These are phyloP conservation scores for Penicillium salamii DNA, from an alignment of 495 filamentous ascomycete genomes.

Conservation along the genomic window DNA sequence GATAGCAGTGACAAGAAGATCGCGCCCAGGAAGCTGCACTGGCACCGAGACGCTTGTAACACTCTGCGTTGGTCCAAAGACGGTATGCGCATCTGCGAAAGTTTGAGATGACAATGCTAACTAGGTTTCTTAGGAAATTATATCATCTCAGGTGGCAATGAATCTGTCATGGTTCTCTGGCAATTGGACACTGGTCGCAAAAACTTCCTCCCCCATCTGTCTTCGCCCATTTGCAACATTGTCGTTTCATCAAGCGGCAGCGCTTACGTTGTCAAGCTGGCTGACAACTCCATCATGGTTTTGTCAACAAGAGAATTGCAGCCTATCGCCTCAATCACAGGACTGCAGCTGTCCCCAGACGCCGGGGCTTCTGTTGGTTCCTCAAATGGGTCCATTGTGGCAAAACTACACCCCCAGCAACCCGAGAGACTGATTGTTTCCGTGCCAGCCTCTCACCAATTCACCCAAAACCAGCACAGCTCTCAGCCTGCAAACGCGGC, in stretches of 20 bases:
- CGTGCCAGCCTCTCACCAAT: conserved; percentile 49
- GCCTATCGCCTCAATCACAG: conserved; percentile 75
- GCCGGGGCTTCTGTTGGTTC: conserved; percentile 9
- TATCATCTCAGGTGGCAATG: conserved; percentile 84
- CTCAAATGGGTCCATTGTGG: conserved; percentile 19
- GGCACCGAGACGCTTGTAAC: conserved; percentile 82
- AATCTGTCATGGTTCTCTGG: conserved; percentile 92
- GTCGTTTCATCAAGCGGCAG: conserved; percentile 75
- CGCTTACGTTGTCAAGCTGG: conserved; percentile 77
- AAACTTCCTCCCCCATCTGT: conserved; percentile 83
- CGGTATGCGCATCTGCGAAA: conserved; percentile 53
- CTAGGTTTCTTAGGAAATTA: conserved; percentile 72
- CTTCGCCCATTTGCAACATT: conserved; percentile 76
- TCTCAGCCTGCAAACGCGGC: conserved; percentile 38
- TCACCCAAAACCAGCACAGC: conserved; percentile 33
- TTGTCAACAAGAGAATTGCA: conserved; percentile 83
- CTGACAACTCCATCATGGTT: conserved; percentile 86
- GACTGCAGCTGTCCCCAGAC: conserved; percentile 61
- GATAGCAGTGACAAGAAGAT: conserved; percentile 42
- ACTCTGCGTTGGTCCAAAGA: conserved; percentile 85
- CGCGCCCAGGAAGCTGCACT: conserved; percentile 64
- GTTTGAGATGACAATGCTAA: neutral
- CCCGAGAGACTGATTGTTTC: conserved; percentile 59
- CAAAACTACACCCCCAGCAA: conserved; percentile 51
- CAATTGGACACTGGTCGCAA: conserved; percentile 81